Conservation (phyloP, 192 early-diverging fungal genomes). For the Haplosporangium gracile region DNA sequence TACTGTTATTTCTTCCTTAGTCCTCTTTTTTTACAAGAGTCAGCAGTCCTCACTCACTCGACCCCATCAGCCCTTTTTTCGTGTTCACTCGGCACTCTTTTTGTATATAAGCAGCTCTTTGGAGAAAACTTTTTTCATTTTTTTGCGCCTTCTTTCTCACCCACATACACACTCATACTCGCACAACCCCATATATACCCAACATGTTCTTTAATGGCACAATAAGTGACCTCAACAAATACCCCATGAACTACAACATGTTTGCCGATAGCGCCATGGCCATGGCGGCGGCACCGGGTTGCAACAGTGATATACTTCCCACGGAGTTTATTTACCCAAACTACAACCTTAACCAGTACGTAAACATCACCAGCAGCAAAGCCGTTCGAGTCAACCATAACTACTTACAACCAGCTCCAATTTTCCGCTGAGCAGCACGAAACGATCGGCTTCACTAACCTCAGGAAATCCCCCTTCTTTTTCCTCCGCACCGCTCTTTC, state of each 20-base stretch:
- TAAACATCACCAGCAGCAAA: background rate
- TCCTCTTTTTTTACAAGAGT: background rate
- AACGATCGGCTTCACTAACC: background rate
- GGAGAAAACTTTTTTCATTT: background rate
- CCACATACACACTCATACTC: background rate
- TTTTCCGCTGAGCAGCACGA: conserved; percentile 6
- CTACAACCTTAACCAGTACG: background rate
- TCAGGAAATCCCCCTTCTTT: background rate
- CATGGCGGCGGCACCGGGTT: background rate
- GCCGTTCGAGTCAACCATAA: background rate
- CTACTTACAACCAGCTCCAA: background rate
- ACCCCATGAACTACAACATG: conserved; percentile 10
- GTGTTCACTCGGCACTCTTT: background rate
- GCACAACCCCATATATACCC: conserved; percentile 9
- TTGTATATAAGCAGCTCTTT: conserved; percentile 8
- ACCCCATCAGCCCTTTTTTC: background rate
- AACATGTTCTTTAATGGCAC: background rate
- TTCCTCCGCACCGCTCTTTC: background rate
- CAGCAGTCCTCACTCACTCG: background rate
- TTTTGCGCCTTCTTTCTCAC: background rate
- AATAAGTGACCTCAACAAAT: conserved; percentile 16
- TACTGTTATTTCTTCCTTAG: background rate
- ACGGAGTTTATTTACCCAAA: conserved; percentile 5
- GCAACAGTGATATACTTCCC: background rate
- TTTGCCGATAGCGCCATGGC: background rate